Base-by-base conservation (phyloP, 768 basidiomycete genomes). In the Galerina marginata region DNA sequence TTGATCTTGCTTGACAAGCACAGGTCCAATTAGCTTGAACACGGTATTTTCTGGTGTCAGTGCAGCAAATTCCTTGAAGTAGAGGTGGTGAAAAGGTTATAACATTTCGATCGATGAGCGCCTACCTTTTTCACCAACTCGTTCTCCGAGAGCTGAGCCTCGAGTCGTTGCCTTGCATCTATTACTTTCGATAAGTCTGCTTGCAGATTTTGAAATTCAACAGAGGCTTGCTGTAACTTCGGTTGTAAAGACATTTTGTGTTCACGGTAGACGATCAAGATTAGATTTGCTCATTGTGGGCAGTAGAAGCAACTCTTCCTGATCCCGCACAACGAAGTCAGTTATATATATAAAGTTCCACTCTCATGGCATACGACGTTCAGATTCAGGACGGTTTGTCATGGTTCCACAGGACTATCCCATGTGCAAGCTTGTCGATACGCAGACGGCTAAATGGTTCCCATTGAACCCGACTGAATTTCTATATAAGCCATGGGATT, bases 21-120 rank as follows among this genome's bases (percentile, higher is more conserved):
- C 90, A 1, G 95, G 93, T 1, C 96, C 96, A 40, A 96, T 84
- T 33, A 92, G 85, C 78, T 98, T 99, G 81, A 88, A 99, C 6
- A 99, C 85, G 14, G 81, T 83, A 70, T 95, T 96, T 60, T 87
- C 83, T 4, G 87, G 77, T 44, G 88, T 89, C 56, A 98, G 74
- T 29, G 81, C 78, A 15, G 81, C 77, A 70, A 99, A 95, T 77
- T 98, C 96, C 95, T 98, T 71, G 25, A 16, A 23, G 45, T 4
- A 57, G 57, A 54, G 52, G 29, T 48, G 49, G 39, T 55, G 59
- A 52, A 50, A 39, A 6, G 14, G 40, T 16, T n/a, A n/a, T 15
- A 25, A 25, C 10, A 20, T 47, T 25, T 12, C 2, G 3, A 16
- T 26, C 49, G 43, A 26, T 25, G 29, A 26, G 6, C 15, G 40